phyloP scores from a whole-genome alignment of 495 filamentous ascomycete genomes.

The Penicillium samsonianum region DNA sequence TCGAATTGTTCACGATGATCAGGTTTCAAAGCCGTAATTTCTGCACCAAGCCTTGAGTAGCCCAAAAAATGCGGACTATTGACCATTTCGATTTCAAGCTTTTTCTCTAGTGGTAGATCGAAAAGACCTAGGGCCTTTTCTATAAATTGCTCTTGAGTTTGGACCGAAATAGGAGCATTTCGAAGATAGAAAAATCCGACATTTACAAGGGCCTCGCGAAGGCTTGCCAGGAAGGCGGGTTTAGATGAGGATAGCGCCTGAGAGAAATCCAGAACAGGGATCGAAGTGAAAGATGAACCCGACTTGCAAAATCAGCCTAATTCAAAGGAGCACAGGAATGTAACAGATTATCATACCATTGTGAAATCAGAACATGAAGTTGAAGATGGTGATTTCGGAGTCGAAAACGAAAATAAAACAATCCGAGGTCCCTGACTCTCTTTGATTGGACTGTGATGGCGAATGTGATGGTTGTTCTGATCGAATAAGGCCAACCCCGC shows the following conservation, averaged over 20 bases:
- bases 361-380: conserved; percentile 56
- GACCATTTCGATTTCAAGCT: conserved; percentile 87
- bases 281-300: conserved; percentile 57
- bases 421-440: neutral
- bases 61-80: conserved; percentile 66
- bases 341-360: conserved; percentile 16
- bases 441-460: neutral
- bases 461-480: too few relatives aligned
- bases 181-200: conserved; percentile 92
- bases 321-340: neutral
- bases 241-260: conserved; percentile 63
- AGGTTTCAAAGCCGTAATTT: conserved; percentile 45
- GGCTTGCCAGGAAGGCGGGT: conserved; percentile 65
- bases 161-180: conserved; percentile 73
- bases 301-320: conserved; percentile 17
- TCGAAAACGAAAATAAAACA: too few relatives aligned
- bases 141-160: conserved; percentile 68
- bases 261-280: conserved; percentile 82
- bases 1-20: conserved; percentile 84
- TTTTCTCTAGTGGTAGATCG: conserved; percentile 77
- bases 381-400: conserved; percentile 41
- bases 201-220: conserved; percentile 80
- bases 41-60: conserved; percentile 51
- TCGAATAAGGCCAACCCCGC: too few relatives aligned
- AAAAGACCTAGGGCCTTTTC: conserved; percentile 74